These are phyloP conservation scores for Babesia divergens DNA, from an alignment of 169 alveolate species.

Conservation along the genomic window DNA sequence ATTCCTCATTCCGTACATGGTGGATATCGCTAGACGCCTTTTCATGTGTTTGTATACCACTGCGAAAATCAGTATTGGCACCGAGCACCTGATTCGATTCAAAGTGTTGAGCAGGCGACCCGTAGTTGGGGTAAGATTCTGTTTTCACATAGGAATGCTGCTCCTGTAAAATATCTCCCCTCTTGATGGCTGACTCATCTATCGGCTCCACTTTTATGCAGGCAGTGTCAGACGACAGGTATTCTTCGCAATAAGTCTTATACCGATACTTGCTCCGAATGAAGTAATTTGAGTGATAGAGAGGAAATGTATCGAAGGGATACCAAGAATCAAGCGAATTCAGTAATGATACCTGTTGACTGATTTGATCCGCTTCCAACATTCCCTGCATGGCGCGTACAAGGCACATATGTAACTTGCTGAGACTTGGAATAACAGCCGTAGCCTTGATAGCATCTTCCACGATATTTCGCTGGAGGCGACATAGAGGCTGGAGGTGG, in stretches of 20 bases:
- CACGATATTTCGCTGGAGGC: conserved; percentile 1
- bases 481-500: conserved; percentile 27
- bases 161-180: no score
- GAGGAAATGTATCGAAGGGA: conserved; percentile 47
- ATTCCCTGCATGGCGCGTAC: background rate
- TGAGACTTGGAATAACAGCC: background rate
- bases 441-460: conserved; percentile 49
- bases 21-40: no score
- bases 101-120: no score
- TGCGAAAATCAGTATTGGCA: no score
- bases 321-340: conserved; percentile 11
- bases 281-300: conserved; percentile 50
- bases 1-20: no score
- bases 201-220: background rate
- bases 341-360: background rate
- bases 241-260: background rate
- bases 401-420: conserved; percentile 19
- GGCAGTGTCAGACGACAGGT: background rate
- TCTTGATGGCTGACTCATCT: no score
- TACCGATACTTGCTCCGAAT: conserved; percentile 33
- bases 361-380: background rate
- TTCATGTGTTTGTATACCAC: no score
- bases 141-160: no score
- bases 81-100: no score
- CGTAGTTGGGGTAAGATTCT: no score